Evolutionary conservation across 1,284 basidiomycete genomes (phyloP).

Genomic region (Mrakiaceae sp.): DNA sequence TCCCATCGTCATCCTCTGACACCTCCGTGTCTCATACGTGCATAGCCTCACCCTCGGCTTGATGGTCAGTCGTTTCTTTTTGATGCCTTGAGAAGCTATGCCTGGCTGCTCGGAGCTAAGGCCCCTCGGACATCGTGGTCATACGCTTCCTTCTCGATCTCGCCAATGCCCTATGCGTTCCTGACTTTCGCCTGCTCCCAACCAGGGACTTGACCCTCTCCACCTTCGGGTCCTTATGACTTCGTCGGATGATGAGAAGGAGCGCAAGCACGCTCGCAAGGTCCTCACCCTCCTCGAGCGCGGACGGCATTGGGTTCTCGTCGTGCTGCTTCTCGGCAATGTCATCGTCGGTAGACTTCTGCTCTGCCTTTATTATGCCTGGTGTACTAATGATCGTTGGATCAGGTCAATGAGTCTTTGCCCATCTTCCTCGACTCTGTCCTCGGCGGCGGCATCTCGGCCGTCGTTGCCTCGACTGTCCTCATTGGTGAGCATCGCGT

Average conservation of each 20-base stretch:
- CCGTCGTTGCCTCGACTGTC: conserved; percentile 70
- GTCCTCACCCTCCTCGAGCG: conserved; percentile 64
- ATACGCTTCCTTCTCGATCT: neutral
- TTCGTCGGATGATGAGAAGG: conserved; percentile 59
- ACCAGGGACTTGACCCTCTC: conserved; percentile 68
- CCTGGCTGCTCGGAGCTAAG: too few relatives aligned
- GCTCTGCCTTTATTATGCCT: neutral
- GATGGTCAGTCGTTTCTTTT: neutral
- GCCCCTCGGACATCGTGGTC: too few relatives aligned
- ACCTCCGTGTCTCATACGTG: neutral
- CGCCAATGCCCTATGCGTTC: neutral
- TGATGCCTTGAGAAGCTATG: neutral
- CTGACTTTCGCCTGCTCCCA: neutral
- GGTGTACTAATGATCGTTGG: too few relatives aligned
- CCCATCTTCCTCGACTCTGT: conserved; percentile 82
- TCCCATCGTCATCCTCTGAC: neutral
- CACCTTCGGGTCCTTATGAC: conserved; percentile 75
- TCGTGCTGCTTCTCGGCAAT: conserved; percentile 71
- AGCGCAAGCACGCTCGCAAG: conserved; percentile 58
- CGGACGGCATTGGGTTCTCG: conserved; percentile 89
- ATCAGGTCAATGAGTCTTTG: conserved; percentile 80
- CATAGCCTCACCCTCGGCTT: neutral
- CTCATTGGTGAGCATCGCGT: conserved; percentile 56
- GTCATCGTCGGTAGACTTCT: conserved; percentile 43
- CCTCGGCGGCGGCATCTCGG: conserved; percentile 69